Base-by-base conservation (phyloP, 345 rosid genomes). In the Acer negundo region DNA sequence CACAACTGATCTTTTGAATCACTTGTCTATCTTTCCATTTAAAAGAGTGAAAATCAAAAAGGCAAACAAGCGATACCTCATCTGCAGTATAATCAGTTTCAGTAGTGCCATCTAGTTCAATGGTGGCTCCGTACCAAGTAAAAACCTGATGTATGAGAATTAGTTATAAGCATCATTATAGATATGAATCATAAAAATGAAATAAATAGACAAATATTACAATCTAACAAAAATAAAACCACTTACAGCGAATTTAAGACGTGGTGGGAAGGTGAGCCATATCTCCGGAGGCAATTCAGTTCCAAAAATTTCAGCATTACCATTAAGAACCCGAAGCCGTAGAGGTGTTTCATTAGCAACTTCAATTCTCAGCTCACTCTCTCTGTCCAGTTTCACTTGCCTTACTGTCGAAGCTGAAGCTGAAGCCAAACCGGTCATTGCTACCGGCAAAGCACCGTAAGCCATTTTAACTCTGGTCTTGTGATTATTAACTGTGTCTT, bases 41-140 rank as follows among this genome's bases (percentile, higher is more conserved):
- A 59, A 9, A 15, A 15, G 22, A 46, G 12, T 9, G 46, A 42
- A 42, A 42, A 42, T 7, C 46, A 8, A 42, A 64, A 53, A 40
- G 0, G 8, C 3, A 38, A 82, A 63, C 67, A 73, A 69, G 72
- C 15, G 79, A 35, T 16, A 86, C 99, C 98, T 96, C 98, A 74
- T 96, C 97, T 2, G 97, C 97, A 2, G 90, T 90, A 84, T 96
- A 94, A 88, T 94, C 97, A 23, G 99, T 92, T 83, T 96, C 98
- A 3, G 97, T 88, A 24, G 80, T 53, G 62, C 97, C 97, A 74
- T 94, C 97, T 87, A 96, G 85, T 83, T 96, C 99, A 72, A 96
- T 83, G 16, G 95, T 91, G 7, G 99, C 98, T 80, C 98, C 98
- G 75, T 90, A 89, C 98, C 98, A 94, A 19, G 98, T 94, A 76